Conservation (phyloP, 768 basidiomycete species). For the Pulveroboletus sp. region DNA sequence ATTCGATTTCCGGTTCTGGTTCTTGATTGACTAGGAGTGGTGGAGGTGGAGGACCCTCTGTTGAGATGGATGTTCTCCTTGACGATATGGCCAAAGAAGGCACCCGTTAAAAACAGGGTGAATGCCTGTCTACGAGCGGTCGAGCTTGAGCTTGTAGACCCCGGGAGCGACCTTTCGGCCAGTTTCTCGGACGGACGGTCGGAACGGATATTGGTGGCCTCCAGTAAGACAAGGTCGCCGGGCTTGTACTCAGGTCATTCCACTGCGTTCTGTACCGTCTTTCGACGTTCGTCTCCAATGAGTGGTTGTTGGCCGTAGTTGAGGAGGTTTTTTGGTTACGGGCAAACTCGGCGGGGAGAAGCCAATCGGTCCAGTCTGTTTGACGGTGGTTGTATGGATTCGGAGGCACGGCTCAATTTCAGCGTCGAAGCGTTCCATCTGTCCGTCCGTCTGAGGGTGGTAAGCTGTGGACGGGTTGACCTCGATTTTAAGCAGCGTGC, state of each 20-base stretch:
- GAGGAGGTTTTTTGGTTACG: background rate
- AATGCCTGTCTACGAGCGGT: background rate
- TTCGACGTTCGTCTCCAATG: background rate
- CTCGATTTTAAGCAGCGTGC: background rate
- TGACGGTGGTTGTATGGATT: slow-evolving; percentile 31
- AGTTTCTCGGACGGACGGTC: background rate
- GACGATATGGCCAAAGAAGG: background rate
- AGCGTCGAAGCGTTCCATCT: slow-evolving; percentile 38
- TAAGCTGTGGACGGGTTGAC: background rate
- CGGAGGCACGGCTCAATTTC: slow-evolving; percentile 38
- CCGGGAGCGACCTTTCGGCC: background rate
- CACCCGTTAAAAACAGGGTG: background rate
- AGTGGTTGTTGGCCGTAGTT: background rate
- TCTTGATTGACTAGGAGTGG: no score
- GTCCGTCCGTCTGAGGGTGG: slow-evolving; percentile 24
- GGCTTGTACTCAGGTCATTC: background rate
- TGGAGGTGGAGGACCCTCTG: no score
- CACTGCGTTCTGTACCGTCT: background rate
- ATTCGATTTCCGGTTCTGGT: no score
- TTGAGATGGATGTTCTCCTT: no score
- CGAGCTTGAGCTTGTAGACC: background rate
- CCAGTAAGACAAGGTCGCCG: background rate
- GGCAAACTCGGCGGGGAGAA: background rate
- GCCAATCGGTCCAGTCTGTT: slow-evolving; percentile 31
- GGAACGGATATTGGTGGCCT: background rate